A percentile compares a stretch with the other conserved stretches of the same genome.
Evolutionary conservation across 345 rosid genomes (phyloP).

Genomic region (Populus deltoides): DNA sequence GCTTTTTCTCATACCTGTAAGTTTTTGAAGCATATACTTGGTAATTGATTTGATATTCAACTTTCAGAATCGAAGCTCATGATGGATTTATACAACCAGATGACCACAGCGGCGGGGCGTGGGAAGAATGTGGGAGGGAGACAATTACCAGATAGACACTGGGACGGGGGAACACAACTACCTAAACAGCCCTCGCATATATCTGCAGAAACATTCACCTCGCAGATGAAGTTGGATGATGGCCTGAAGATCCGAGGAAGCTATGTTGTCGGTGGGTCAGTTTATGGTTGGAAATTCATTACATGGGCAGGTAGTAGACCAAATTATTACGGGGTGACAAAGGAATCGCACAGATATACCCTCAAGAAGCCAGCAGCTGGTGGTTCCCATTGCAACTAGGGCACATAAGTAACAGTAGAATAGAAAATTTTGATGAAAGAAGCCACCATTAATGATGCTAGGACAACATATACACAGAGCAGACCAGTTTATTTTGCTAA

Average conservation of each 20-base stretch:
- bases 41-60: not conserved
- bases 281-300: slow-evolving; percentile 34
- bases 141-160: no score
- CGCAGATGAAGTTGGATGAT: not conserved
- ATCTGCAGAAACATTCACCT: slow-evolving; percentile 8
- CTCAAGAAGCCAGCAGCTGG: not conserved
- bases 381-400: not conserved
- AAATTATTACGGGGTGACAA: slow-evolving; percentile 26
- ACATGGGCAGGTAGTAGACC: slow-evolving; percentile 23
- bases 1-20: not conserved
- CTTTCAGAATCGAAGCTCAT: slow-evolving; percentile 27
- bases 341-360: slow-evolving; percentile 13
- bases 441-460: no score
- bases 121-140: not conserved
- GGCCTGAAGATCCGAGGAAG: slow-evolving; percentile 12
- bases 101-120: slow-evolving; percentile 11
- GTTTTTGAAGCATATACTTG: not conserved
- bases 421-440: no score
- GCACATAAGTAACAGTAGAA: not conserved
- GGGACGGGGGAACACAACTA: no score
- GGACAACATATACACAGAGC: no score
- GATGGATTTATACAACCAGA: slow-evolving; percentile 23
- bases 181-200: not conserved
- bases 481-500: no score
- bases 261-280: slow-evolving; percentile 27